phyloP scores from a whole-genome alignment of 768 basidiomycete species.

The Suillus discolor region DNA sequence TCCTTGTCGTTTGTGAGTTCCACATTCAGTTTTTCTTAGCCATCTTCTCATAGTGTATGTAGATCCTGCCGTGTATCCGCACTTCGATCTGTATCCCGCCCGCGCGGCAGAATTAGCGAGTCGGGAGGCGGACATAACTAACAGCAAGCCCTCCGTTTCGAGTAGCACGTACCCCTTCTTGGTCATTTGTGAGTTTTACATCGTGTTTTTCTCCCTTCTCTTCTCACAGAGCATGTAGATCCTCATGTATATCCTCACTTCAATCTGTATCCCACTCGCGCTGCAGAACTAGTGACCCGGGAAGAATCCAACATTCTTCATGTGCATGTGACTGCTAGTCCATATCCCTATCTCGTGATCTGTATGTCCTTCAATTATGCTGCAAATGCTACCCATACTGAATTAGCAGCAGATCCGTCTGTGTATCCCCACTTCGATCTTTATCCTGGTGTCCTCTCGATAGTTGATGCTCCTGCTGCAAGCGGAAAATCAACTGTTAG shows the following conservation, averaged over 20 bases:
- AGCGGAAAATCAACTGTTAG: constrained; percentile 4
- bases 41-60: not conserved
- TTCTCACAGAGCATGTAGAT: constrained; percentile 31
- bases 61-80: constrained; percentile 44
- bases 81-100: constrained; percentile 28
- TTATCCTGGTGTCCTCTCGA: constrained; percentile 21
- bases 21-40: not conserved
- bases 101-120: constrained; percentile 18
- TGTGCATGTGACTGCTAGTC: not conserved
- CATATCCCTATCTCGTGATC: constrained; percentile 11
- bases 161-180: constrained; percentile 17
- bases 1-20: constrained; percentile 17
- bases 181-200: constrained; percentile 16
- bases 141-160: not conserved
- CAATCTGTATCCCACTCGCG: constrained; percentile 27
- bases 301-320: not conserved
- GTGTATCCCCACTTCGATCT: constrained; percentile 36
- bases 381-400: constrained; percentile 9
- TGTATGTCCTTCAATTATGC: constrained; percentile 8
- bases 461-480: not conserved
- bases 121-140: not conserved
- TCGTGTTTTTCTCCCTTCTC: not conserved
- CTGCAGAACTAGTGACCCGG: constrained; percentile 18
- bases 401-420: constrained; percentile 37
- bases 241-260: constrained; percentile 39